Percentiles rank a stretch among this genome's conserved stretches.
These are phyloP conservation scores for Backusella australiensis DNA, from an alignment of 192 early-diverging fungal species.

Conservation along the genomic window DNA sequence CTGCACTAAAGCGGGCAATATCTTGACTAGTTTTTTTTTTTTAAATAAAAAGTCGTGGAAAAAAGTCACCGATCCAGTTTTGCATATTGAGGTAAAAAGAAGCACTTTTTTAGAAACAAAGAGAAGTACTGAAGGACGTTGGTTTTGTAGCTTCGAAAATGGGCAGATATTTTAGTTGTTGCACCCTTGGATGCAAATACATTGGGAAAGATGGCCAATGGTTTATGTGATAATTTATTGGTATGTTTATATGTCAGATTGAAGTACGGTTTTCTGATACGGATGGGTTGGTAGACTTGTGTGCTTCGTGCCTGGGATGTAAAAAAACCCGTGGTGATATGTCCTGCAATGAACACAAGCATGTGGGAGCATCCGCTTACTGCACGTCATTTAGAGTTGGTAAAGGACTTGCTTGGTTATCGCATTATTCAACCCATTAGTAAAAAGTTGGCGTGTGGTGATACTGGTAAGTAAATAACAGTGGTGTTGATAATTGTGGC, in stretches of 20 bases:
- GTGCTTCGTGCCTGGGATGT: slow-evolving; percentile 88
- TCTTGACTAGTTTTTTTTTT: not conserved
- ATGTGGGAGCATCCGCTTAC: slow-evolving; percentile 98
- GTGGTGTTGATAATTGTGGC: not conserved
- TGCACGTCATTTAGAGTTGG: slow-evolving; percentile 55
- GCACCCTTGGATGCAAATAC: slow-evolving; percentile 95
- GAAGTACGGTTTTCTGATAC: not conserved
- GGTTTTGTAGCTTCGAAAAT: slow-evolving; percentile 75
- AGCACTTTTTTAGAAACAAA: not conserved
- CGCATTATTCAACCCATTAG: slow-evolving; percentile 72
- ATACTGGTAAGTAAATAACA: slow-evolving; percentile 57
- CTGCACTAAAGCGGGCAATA: not conserved
- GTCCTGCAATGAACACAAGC: slow-evolving; percentile 96
- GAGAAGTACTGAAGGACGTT: not conserved
- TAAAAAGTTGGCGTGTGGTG: slow-evolving; percentile 91
- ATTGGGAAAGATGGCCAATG: slow-evolving; percentile 85
- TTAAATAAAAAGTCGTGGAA: slow-evolving; percentile 59
- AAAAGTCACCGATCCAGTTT: slow-evolving; percentile 82
- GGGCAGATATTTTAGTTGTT: slow-evolving; percentile 89
- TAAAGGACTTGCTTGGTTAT: slow-evolving; percentile 57
- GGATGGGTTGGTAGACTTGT: slow-evolving; percentile 61
- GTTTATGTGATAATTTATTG: slow-evolving; percentile 92
- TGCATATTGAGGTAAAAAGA: slow-evolving; percentile 82
- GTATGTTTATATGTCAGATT: slow-evolving; percentile 33
- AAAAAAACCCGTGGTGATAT: slow-evolving; percentile 62